These are phyloP conservation scores for Fusarium scirpi DNA, from an alignment of 2,329 filamentous ascomycete genomes.

Conservation along the genomic window DNA sequence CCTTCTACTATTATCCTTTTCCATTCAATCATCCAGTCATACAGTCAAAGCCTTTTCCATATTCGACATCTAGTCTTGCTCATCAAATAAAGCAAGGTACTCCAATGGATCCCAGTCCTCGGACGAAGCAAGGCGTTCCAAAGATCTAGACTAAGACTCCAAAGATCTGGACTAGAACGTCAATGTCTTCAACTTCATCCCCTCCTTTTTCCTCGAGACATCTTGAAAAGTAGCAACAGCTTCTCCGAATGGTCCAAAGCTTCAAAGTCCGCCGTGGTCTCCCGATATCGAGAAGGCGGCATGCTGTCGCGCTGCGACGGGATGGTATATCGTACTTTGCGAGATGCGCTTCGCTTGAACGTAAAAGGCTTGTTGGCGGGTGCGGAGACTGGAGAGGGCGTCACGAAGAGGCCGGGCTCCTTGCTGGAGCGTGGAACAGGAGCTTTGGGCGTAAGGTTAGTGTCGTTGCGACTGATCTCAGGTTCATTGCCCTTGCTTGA, in stretches of 20 bases:
- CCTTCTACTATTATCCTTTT: background rate
- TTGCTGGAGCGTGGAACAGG: background rate
- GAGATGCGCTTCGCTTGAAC: background rate
- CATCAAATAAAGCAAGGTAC: background rate
- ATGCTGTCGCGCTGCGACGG: background rate
- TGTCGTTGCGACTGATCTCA: fast-evolving
- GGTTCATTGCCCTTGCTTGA: fast-evolving
- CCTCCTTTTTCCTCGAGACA: background rate
- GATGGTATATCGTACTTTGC: background rate
- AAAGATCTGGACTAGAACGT: background rate
- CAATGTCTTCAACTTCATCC: background rate
- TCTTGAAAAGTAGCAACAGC: background rate
- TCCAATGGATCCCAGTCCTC: background rate
- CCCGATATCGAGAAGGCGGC: background rate
- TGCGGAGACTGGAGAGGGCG: background rate
- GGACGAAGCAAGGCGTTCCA: background rate
- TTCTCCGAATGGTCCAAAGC: background rate
- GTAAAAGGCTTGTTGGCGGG: fast-evolving
- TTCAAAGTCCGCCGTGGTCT: background rate
- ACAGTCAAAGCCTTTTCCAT: background rate
- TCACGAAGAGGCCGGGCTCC: background rate
- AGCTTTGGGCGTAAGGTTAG: too few relatives aligned
- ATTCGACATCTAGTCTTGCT: background rate
- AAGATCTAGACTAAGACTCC: background rate
- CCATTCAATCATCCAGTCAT: background rate